Evolutionary conservation across 345 rosid species (phyloP).

Genomic region (Gossypium bickii): DNA sequence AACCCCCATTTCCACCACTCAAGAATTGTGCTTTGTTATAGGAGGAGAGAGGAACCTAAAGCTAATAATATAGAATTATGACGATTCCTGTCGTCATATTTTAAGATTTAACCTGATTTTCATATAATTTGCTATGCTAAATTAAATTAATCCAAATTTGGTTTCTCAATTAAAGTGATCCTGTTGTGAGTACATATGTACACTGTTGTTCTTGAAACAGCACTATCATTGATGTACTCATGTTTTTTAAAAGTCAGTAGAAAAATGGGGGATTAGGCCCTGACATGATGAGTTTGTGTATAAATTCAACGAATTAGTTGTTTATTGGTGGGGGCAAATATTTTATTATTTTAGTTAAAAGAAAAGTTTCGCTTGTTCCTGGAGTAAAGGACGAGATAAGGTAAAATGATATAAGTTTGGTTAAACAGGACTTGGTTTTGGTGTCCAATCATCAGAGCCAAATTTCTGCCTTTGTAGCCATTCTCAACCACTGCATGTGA

Average conservation of each 20-base stretch:
- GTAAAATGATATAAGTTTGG: neutral
- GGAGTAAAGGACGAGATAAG: neutral
- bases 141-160: too few relatives aligned
- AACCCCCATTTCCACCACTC: neutral
- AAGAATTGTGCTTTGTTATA: neutral
- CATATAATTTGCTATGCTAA: too few relatives aligned
- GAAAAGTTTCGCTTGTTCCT: neutral
- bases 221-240: too few relatives aligned
- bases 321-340: neutral
- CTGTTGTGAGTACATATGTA: too few relatives aligned
- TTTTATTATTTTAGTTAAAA: neutral
- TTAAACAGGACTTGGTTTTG: neutral
- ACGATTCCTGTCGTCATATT: neutral
- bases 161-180: too few relatives aligned
- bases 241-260: neutral
- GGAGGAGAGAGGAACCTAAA: neutral
- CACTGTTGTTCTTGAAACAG: too few relatives aligned
- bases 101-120: too few relatives aligned
- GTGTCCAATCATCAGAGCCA: neutral
- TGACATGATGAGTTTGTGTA: neutral
- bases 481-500: neutral
- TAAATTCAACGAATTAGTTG: neutral
- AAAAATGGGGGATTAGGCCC: neutral
- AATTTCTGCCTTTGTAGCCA: neutral
- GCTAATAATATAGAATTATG: neutral